Percentiles rank a stretch among this genome's conserved stretches.
phyloP scores from a whole-genome alignment of 2,329 filamentous ascomycete genomes.

The Pseudomassariella vexata region DNA sequence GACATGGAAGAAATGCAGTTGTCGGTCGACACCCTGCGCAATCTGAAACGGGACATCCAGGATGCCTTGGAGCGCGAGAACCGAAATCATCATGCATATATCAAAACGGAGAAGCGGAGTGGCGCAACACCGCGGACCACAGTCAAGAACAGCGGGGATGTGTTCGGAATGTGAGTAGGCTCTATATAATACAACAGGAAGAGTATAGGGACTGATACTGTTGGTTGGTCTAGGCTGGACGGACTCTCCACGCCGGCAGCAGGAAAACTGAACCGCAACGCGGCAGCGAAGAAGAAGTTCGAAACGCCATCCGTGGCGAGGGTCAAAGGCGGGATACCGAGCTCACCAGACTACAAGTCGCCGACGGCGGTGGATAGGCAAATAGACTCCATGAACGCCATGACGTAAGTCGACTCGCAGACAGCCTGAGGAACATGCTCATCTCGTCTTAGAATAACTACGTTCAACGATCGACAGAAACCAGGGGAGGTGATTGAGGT shows the following conservation, averaged over 20 bases:
- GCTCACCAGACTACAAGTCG: conserved; percentile 37
- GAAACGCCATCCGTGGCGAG: conserved; percentile 44
- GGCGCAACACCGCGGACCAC: conserved; percentile 58
- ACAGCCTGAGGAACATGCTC: background rate
- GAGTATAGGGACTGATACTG: conserved; percentile 18
- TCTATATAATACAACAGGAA: conserved; percentile 2
- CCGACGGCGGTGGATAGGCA: conserved; percentile 33
- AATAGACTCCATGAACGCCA: conserved; percentile 29
- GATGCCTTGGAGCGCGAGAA: conserved; percentile 75
- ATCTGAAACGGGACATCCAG: conserved; percentile 82
- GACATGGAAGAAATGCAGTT: conserved; percentile 70
- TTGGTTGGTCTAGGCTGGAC: conserved; percentile 53
- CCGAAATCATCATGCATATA: conserved; percentile 55
- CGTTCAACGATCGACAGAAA: conserved; percentile 73
- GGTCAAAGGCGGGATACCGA: conserved; percentile 35
- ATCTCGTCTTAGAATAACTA: conserved; percentile 37
- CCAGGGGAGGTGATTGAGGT: conserved; percentile 78
- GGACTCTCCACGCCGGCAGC: conserved; percentile 55
- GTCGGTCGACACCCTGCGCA: conserved; percentile 64
- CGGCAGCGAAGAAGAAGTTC: conserved; percentile 28
- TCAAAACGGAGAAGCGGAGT: conserved; percentile 57
- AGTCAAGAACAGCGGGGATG: conserved; percentile 51
- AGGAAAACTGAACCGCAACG: conserved; percentile 35
- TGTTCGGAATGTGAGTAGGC: conserved; percentile 70
- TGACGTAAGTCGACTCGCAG: conserved; percentile 27